Evolutionary conservation across 2,329 filamentous ascomycete species (phyloP).

Genomic region (Teratosphaeriaceae sp.): DNA sequence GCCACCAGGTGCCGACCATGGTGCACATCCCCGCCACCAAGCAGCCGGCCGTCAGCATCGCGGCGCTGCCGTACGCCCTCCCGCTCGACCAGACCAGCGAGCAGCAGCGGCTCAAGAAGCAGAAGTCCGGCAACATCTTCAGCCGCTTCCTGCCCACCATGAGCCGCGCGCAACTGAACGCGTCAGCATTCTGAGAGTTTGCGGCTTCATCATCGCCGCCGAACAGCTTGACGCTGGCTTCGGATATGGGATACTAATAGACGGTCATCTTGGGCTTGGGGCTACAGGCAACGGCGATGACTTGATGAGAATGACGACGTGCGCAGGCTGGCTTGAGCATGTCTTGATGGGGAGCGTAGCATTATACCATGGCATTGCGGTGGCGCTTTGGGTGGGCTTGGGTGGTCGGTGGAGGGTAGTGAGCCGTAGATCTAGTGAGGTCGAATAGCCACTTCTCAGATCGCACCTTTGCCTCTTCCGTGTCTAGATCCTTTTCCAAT

Average conservation of each 20-base stretch:
- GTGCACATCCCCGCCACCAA: conserved; percentile 35
- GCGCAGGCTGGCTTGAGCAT: conserved; percentile 11
- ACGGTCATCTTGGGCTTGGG: conserved; percentile 1
- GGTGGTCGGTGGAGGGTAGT: not conserved
- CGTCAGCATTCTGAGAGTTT: conserved; percentile 5
- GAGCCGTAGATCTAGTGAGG: not conserved
- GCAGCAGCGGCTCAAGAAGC: conserved; percentile 30
- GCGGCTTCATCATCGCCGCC: no score
- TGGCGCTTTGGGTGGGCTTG: conserved; percentile 15
- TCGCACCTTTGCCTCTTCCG: not conserved
- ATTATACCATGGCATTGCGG: conserved; percentile 7
- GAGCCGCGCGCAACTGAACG: conserved; percentile 8
- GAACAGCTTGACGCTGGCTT: no score
- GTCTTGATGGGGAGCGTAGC: conserved; percentile 1
- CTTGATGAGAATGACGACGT: conserved; percentile 8
- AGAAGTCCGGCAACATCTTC: conserved; percentile 31
- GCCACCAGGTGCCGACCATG: conserved; percentile 35
- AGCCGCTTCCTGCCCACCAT: conserved; percentile 30
- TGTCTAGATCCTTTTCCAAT: no score
- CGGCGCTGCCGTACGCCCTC: conserved; percentile 13
- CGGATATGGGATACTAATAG: conserved; percentile 7
- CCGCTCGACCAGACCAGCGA: conserved; percentile 24
- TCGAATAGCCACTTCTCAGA: not conserved
- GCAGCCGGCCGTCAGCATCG: conserved; percentile 17
- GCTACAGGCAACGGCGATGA: conserved; percentile 8